Conservation (phyloP, 805 yeast species). For the Sugiyamaella smithiae region DNA sequence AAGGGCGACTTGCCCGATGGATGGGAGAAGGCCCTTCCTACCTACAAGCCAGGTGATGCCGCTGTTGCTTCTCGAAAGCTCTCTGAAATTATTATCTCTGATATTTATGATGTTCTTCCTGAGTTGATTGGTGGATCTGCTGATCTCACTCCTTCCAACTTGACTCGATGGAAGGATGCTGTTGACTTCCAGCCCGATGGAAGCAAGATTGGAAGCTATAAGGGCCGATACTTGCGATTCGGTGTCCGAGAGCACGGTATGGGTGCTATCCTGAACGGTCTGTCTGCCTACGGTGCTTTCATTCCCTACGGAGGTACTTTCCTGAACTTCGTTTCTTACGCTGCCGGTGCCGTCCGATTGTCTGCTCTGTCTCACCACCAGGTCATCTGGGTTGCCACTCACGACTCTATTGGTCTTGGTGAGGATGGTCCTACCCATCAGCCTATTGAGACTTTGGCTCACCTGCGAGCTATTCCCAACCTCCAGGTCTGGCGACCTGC, state of each 20-base stretch:
- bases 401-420: constrained; percentile 57
- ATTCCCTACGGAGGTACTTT: constrained; percentile 96
- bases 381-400: constrained; percentile 53
- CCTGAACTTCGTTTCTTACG: constrained; percentile 79
- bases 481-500: constrained; percentile 51
- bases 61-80: constrained; percentile 94
- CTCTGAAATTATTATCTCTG: constrained; percentile 73
- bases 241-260: constrained; percentile 99
- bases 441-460: constrained; percentile 51
- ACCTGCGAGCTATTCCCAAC: constrained; percentile 53
- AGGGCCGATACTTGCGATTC: constrained; percentile 92
- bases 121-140: constrained; percentile 98
- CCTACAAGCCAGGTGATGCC: constrained; percentile 70
- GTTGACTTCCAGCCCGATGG: constrained; percentile 90
- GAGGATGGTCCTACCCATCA: constrained; percentile 61
- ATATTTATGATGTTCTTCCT: constrained; percentile 64
- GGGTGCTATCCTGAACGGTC: constrained; percentile 99
- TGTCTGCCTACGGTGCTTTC: constrained; percentile 81
- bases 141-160: constrained; percentile 94
- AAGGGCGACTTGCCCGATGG: constrained; percentile 66
- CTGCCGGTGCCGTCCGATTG: constrained; percentile 52
- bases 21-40: constrained; percentile 78
- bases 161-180: constrained; percentile 82
- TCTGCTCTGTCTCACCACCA: constrained; percentile 47
- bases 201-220: constrained; percentile 75